phyloP scores from a whole-genome alignment of 1,284 basidiomycete species.

The Golubevia pallescens region DNA sequence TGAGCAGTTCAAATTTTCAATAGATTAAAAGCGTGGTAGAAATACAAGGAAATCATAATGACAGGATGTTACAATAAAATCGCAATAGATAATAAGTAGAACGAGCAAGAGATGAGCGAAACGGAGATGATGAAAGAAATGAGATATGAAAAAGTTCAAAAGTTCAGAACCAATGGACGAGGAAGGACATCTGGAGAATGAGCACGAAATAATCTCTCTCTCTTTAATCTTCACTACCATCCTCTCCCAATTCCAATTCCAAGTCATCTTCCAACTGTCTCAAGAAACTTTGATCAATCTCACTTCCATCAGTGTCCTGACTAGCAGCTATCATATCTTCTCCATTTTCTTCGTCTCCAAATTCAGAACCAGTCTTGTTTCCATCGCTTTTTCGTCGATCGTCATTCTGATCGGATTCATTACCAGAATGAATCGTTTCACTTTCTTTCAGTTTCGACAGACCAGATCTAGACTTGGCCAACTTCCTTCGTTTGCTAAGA shows the following conservation, averaged over 20 bases:
- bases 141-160: too few relatives aligned
- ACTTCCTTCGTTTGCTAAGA: slow-evolving; percentile 21
- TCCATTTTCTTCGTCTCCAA: not conserved
- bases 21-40: too few relatives aligned
- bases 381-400: not conserved
- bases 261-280: not conserved
- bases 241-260: not conserved
- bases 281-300: not conserved
- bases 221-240: not conserved
- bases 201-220: not conserved
- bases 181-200: too few relatives aligned
- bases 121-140: too few relatives aligned
- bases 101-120: too few relatives aligned
- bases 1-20: too few relatives aligned
- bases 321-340: not conserved
- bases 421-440: slow-evolving; percentile 5
- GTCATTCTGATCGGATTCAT: slow-evolving; percentile 1
- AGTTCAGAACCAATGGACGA: too few relatives aligned
- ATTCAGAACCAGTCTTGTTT: not conserved
- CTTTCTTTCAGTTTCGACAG: slow-evolving; percentile 24
- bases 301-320: not conserved
- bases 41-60: too few relatives aligned
- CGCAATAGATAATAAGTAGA: too few relatives aligned
- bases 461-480: slow-evolving; percentile 20
- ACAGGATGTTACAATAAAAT: too few relatives aligned